phyloP scores from a whole-genome alignment of 2,329 filamentous ascomycete genomes.

The Venturia asperata region DNA sequence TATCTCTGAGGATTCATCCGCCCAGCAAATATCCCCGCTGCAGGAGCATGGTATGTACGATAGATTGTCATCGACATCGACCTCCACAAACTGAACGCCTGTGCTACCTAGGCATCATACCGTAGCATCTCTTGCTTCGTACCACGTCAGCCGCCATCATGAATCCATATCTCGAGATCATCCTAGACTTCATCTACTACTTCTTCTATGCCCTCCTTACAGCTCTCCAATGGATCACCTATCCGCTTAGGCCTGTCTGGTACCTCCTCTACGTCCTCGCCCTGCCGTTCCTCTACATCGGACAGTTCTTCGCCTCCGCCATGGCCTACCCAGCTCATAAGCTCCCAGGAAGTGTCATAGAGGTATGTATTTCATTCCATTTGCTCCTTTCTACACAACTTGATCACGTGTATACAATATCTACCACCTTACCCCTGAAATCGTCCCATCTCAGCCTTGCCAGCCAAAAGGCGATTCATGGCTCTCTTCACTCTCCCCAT shows the following conservation, averaged over 20 bases:
- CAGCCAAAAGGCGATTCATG: background rate
- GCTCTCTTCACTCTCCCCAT: background rate
- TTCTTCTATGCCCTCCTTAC: constrained; percentile 32
- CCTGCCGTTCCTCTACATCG: constrained; percentile 46
- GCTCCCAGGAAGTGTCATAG: constrained; percentile 13
- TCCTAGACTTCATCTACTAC: constrained; percentile 6
- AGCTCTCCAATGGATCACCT: constrained; percentile 36
- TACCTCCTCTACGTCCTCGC: constrained; percentile 41
- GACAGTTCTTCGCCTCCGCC: constrained; percentile 35
- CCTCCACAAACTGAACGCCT: background rate
- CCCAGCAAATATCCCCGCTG: constrained; percentile 3
- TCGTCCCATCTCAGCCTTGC: background rate
- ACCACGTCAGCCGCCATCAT: background rate
- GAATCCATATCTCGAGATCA: constrained; percentile 14
- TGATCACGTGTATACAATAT: constrained; percentile 1
- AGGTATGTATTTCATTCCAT: constrained; percentile 1
- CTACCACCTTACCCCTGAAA: background rate
- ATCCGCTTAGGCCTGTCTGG: constrained; percentile 38
- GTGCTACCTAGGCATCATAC: background rate
- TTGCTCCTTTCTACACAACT: background rate
- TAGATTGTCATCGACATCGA: constrained; percentile 1
- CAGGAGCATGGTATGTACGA: constrained; percentile 6
- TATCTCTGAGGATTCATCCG: background rate
- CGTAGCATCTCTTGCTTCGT: background rate
- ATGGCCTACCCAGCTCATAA: constrained; percentile 36